Base-by-base conservation (phyloP, 1,284 basidiomycete species). In the Marasmius fiardii region DNA sequence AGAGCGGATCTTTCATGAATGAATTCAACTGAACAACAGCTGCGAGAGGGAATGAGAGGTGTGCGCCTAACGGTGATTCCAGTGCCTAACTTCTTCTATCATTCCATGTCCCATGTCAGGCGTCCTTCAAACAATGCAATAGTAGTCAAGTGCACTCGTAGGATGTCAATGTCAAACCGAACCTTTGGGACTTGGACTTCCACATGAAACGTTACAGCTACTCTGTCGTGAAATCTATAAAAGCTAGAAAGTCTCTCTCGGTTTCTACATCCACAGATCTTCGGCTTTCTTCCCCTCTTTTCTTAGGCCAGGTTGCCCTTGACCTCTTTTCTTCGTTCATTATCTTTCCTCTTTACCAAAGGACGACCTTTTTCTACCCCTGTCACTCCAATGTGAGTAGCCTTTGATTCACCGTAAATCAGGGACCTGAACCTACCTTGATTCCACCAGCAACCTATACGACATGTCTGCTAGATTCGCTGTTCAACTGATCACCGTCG, bases 381-480 rank as follows among this genome's bases (percentile, higher is more conserved):
- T 52, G 18, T 41, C 11, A 39, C 31, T 37, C 47, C 48, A 12
- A 26, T 48, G 44, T 50, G 37, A 41, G 45, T 50, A 35, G 24
- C 23, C n/a, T 39, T 14, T 20, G n/a, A 34, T 28, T 35, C 33
- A 11, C 2, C 11, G 43, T 6, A 20, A 18, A 26, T 23, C 26
- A 14, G 10, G 26, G 12, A 39, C 8, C 11, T 8, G 34, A 31
- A 8, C n/a, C 16, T 8, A 21, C 39, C 14, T 31, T 12, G n/a
- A 52, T 44, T 33, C n/a, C 18, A n/a, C 37, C 51, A 55, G 23
- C 23, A 14, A 14, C 43, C 43, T 50, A 52, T 50, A 18, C 52
- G 45, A 33, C 52, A 59, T 59, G 58, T 59, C 57, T 52, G 28
- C 55, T 43, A 54, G 45, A 37, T 31, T 53, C 51, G 51, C 50